phyloP scores from a whole-genome alignment of 139 green algal genomes.

The Raphidocelis subcapitata region DNA sequence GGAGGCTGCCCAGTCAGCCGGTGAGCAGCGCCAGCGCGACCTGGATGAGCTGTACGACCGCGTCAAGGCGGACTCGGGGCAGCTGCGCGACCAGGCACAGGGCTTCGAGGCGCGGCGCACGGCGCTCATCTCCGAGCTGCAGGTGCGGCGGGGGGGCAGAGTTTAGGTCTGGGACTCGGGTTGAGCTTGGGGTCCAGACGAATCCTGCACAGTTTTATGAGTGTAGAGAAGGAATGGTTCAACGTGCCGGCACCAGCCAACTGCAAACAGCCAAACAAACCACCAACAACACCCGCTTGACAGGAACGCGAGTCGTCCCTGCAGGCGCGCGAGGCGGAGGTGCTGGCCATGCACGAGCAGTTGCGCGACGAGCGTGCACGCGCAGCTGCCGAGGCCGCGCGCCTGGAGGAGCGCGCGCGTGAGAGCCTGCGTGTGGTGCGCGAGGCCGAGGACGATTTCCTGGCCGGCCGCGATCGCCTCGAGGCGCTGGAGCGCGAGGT shows the following conservation, averaged over 20 bases:
- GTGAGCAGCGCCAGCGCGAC: background rate
- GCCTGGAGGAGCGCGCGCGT: conserved; percentile 1
- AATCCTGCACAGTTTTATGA: no score
- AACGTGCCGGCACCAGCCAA: no score
- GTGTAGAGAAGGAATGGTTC: no score
- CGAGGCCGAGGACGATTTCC: conserved; percentile 25
- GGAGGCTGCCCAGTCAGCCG: background rate
- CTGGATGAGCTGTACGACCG: conserved; percentile 21
- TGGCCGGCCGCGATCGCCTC: conserved; percentile 13
- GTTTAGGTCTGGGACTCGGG: no score
- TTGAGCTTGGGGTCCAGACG: no score
- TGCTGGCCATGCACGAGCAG: conserved; percentile 4
- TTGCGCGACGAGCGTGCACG: conserved; percentile 1
- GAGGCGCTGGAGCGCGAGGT: conserved; percentile 20
- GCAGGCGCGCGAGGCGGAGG: background rate
- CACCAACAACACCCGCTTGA: no score
- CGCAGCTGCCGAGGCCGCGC: conserved; percentile 5
- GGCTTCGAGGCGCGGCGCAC: conserved; percentile 5
- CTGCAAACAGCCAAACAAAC: no score
- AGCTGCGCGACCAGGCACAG: conserved; percentile 9
- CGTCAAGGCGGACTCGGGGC: conserved; percentile 4
- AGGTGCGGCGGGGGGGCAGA: no score
- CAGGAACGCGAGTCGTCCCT: conserved; percentile 7
- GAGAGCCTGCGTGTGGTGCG: conserved; percentile 3
- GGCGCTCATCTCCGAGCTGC: conserved; percentile 11